phyloP scores from a whole-genome alignment of 2,329 filamentous ascomycete genomes.

The Arachnopeziza araneosa region DNA sequence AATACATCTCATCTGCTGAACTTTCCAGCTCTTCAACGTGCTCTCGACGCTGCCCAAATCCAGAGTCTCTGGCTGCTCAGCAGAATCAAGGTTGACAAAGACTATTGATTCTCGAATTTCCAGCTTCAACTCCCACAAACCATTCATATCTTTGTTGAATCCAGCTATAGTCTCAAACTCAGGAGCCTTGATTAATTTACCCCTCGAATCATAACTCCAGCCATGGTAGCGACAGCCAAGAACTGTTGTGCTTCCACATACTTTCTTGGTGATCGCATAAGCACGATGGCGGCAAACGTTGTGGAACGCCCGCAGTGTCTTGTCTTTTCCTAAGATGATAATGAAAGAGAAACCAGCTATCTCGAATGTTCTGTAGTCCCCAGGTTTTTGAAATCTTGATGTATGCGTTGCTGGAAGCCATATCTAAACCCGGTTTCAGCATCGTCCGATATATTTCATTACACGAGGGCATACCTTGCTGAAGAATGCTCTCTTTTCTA shows the following conservation, averaged over 20 bases:
- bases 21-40: constrained; percentile 7
- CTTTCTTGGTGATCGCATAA: constrained; percentile 26
- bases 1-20: constrained; percentile 12
- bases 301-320: constrained; percentile 23
- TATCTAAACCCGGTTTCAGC: constrained; percentile 8
- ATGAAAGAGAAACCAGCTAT: constrained; percentile 25
- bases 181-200: constrained; percentile 27
- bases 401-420: constrained; percentile 26
- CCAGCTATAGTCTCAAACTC: constrained; percentile 26
- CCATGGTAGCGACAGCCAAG: constrained; percentile 29
- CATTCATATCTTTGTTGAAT: constrained; percentile 25
- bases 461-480: constrained; percentile 19
- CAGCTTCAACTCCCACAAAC: constrained; percentile 23
- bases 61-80: not conserved
- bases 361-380: constrained; percentile 27
- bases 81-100: constrained; percentile 23
- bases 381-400: constrained; percentile 24
- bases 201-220: constrained; percentile 27
- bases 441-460: not conserved
- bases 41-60: not conserved
- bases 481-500: constrained; percentile 26
- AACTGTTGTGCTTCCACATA: constrained; percentile 24
- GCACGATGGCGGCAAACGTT: constrained; percentile 29
- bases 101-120: constrained; percentile 17
- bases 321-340: constrained; percentile 27